phyloP scores from a whole-genome alignment of 352 stramenopile genomes.

The Phytophthora fragariae region DNA sequence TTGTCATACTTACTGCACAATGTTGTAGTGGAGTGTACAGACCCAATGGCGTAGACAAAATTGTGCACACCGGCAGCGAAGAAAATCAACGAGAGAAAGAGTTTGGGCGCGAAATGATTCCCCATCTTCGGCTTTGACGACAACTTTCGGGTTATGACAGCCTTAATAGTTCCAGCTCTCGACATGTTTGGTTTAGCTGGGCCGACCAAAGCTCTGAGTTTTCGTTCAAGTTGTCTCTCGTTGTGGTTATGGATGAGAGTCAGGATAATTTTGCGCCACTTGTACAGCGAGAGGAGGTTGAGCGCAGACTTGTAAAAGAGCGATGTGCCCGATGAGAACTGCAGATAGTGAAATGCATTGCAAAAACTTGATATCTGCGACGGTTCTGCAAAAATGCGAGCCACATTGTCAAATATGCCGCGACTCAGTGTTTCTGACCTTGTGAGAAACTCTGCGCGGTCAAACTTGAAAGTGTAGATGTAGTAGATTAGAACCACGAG shows the following conservation, averaged over 20 bases:
- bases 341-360: conserved; percentile 55
- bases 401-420: conserved; percentile 1
- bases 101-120: conserved; percentile 28
- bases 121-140: conserved; percentile 22
- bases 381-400: conserved; percentile 4
- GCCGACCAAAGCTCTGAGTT: conserved; percentile 17
- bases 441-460: neutral
- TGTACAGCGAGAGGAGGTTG: conserved; percentile 49
- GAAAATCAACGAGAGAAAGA: conserved; percentile 42
- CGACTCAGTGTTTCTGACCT: neutral
- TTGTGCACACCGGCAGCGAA: conserved; percentile 29
- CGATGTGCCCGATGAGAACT: conserved; percentile 36
- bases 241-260: conserved; percentile 32
- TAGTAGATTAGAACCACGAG: neutral
- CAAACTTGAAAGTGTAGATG: conserved; percentile 1
- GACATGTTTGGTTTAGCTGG: conserved; percentile 6
- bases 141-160: conserved; percentile 10
- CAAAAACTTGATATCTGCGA: conserved; percentile 16
- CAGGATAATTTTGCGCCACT: conserved; percentile 52
- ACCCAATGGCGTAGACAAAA: conserved; percentile 42
- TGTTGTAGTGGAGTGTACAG: conserved; percentile 35
- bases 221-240: conserved; percentile 23
- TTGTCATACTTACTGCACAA: conserved; percentile 43
- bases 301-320: conserved; percentile 48
- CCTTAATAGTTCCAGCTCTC: conserved; percentile 2